Percentiles rank a stretch among this genome's conserved stretches.
Conservation (phyloP, 768 basidiomycete genomes). For the Rhodocollybia butyracea region DNA sequence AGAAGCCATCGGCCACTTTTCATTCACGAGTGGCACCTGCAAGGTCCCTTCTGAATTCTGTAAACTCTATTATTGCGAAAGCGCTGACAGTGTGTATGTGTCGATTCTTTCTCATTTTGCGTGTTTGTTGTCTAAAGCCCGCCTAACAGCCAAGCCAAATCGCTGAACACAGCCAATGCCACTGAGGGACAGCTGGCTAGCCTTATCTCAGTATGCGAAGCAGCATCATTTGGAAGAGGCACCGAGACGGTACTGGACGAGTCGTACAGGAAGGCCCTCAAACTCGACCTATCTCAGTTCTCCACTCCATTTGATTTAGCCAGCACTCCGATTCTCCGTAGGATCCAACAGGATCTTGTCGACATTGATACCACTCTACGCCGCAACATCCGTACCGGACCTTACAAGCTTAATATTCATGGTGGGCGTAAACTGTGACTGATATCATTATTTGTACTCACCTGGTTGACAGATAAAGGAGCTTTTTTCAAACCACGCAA, state of each 20-base stretch:
- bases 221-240: slow-evolving; percentile 25
- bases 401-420: slow-evolving; percentile 38
- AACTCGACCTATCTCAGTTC: slow-evolving; percentile 22
- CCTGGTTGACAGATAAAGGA: slow-evolving; percentile 17
- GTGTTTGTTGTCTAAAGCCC: too few species aligned
- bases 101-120: neutral
- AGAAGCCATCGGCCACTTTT: slow-evolving; percentile 39
- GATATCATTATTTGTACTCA: neutral
- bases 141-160: neutral
- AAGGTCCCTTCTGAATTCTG: neutral
- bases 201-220: slow-evolving; percentile 18
- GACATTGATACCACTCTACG: neutral
- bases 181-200: neutral
- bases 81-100: neutral
- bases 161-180: neutral
- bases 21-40: neutral
- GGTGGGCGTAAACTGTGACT: slow-evolving; percentile 14
- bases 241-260: slow-evolving; percentile 27
- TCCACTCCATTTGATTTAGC: slow-evolving; percentile 6
- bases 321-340: neutral
- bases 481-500: slow-evolving; percentile 38
- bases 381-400: slow-evolving; percentile 13
- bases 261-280: slow-evolving; percentile 29
- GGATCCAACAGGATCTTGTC: neutral
- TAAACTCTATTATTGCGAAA: neutral